Base-by-base conservation (phyloP, 768 basidiomycete species). In the Dioszegia aurantiaca region DNA sequence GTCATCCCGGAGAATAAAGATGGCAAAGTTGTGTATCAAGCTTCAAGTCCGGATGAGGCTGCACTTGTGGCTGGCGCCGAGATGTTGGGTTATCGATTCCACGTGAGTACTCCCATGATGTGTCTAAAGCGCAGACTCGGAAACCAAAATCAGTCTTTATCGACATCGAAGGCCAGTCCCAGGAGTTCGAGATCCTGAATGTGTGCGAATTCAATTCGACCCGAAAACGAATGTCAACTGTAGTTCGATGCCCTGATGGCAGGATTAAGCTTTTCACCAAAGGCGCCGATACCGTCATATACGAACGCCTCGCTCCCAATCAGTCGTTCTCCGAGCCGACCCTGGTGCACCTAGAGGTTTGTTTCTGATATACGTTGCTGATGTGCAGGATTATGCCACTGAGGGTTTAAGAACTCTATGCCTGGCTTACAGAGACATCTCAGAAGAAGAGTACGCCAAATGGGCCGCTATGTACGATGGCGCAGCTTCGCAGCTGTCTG, bases 171-270 rank as follows among this genome's bases (percentile, higher is more conserved):
- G 91, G 90, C 19, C 77, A 80, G 55, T 78, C 81, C 0, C 82
- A 84, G 56, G 91, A 98, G 73, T 98, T 86, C 73, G 85, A 97
- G 70, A 84, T 98, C 56, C 78, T 99, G 59, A 98, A 98, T 71
- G 87, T 99, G 42, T 95, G 93, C 83, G 95, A 98, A 78, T 99
- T 99, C 82, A 98, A 98, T 74, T 95, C 91, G 23, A 90, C 91
- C 3, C 84, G 95, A 49, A 98, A 99, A 72, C 84, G 95, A 58
- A 98, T 99, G 95, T 98, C 95, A 26, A 94, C 93, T 1, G 78
- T 99, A 65, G 83, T 99, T 30, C 85, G 91, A 23, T 82, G 83
- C 24, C 87, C 93, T 0, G 86, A 90, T 63, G 92, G 94, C 45
- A 86, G 85, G 75, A 89, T 99, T 79, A 97, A 92, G 78, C 74